phyloP scores from a whole-genome alignment of 805 yeast species.

The Teunomyces aglyptinius region DNA sequence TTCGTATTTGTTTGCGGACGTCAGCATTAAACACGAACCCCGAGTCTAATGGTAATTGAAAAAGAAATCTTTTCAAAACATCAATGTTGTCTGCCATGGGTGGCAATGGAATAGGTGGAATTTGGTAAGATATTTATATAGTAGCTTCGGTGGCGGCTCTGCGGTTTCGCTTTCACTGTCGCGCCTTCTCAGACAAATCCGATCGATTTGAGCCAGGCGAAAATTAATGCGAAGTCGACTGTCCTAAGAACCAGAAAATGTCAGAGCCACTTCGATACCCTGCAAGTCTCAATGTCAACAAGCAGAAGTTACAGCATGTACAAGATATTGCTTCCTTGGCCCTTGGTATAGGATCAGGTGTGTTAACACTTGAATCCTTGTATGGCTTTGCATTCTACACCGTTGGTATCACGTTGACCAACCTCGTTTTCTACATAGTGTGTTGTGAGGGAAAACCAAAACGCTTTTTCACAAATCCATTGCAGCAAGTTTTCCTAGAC shows the following conservation, averaged over 20 bases:
- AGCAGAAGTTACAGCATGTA: slow-evolving; percentile 25
- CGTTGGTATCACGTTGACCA: slow-evolving; percentile 31
- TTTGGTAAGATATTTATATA: not conserved
- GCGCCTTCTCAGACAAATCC: not conserved
- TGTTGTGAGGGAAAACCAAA: slow-evolving; percentile 32
- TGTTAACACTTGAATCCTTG: slow-evolving; percentile 35
- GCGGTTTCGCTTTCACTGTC: not conserved
- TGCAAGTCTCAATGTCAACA: slow-evolving; percentile 29
- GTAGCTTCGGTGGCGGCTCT: not conserved
- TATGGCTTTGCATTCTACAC: slow-evolving; percentile 36
- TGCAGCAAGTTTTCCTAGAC: slow-evolving; percentile 32
- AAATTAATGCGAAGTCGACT: not conserved
- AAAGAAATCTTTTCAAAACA: slow-evolving; percentile 30
- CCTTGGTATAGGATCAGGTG: slow-evolving; percentile 41
- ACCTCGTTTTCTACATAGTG: slow-evolving; percentile 24
- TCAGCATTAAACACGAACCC: slow-evolving; percentile 29
- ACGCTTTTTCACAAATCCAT: slow-evolving; percentile 25
- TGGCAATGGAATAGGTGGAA: not conserved
- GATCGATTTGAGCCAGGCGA: not conserved
- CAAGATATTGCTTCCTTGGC: slow-evolving; percentile 39
- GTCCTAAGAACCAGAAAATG: slow-evolving; percentile 2
- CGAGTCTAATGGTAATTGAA: slow-evolving; percentile 34
- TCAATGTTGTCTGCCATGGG: slow-evolving; percentile 5
- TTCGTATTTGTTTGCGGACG: slow-evolving; percentile 33
- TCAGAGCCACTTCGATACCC: slow-evolving; percentile 16